Evolutionary conservation across 129 eudicot species (phyloP).

Genomic region (Glebionis coronaria): DNA sequence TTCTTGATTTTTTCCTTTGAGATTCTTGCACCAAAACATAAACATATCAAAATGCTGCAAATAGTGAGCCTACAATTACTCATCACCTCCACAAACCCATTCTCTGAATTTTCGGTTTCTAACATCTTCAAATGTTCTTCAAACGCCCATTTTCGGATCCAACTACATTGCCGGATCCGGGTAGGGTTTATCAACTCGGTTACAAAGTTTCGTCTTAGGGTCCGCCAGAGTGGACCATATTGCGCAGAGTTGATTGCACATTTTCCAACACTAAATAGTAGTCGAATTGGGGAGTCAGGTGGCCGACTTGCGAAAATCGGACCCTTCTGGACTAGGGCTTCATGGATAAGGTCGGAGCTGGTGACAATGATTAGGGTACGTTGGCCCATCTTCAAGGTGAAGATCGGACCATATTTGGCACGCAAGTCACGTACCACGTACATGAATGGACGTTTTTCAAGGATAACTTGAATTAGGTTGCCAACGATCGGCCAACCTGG

Average conservation of each 20-base stretch:
- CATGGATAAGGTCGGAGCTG: conserved; percentile 87
- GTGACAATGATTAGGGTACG: conserved; percentile 73
- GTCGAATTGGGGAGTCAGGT: conserved; percentile 78
- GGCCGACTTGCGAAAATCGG: conserved; percentile 84
- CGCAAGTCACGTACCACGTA: conserved; percentile 79
- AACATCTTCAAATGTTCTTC: conserved; percentile 68
- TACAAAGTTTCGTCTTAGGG: conserved; percentile 75
- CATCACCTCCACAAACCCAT: conserved; percentile 86
- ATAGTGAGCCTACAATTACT: conserved; percentile 71
- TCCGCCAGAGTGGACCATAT: conserved; percentile 92
- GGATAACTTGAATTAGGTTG: conserved; percentile 76
- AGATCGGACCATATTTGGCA: conserved; percentile 78
- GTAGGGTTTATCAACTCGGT: conserved; percentile 87
- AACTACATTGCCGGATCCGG: conserved; percentile 72
- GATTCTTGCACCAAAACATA: conserved; percentile 92
- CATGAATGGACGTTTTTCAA: conserved; percentile 75
- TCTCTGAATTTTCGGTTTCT: conserved; percentile 31
- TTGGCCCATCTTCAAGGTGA: conserved; percentile 98
- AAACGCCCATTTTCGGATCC: conserved; percentile 91
- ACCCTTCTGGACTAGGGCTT: conserved; percentile 83
- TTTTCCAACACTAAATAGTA: conserved; percentile 77
- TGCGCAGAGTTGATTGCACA: conserved; percentile 96
- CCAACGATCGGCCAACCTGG: conserved; percentile 98
- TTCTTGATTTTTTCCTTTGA: conserved; percentile 50
- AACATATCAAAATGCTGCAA: conserved; percentile 82